Evolutionary conservation across 352 stramenopile species (phyloP).

Genomic region (Phytophthora pinifolia): DNA sequence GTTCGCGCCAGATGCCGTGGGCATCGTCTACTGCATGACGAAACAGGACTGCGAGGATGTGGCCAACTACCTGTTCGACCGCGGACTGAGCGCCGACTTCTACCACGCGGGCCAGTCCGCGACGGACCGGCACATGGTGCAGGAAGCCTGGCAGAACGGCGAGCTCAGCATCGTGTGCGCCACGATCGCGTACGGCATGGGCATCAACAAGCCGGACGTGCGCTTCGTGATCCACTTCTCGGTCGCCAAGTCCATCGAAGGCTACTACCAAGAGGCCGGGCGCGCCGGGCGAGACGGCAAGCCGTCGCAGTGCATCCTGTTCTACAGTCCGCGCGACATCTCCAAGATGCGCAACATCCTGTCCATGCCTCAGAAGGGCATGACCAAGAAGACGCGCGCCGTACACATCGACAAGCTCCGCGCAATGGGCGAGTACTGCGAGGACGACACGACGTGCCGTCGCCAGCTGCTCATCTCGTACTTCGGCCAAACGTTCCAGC

Average conservation of each 20-base stretch:
- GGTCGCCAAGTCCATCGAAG: constrained; percentile 93
- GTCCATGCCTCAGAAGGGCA: constrained; percentile 75
- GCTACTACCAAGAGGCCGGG: constrained; percentile 98
- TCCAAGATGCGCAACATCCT: constrained; percentile 83
- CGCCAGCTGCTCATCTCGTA: constrained; percentile 77
- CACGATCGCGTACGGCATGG: constrained; percentile 96
- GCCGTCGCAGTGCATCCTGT: constrained; percentile 90
- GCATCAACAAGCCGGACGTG: constrained; percentile 95
- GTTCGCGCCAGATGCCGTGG: constrained; percentile 51
- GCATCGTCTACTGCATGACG: constrained; percentile 96
- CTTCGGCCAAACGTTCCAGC: constrained; percentile 76
- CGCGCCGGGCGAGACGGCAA: constrained; percentile 95
- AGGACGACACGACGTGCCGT: constrained; percentile 72
- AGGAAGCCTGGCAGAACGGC: constrained; percentile 73
- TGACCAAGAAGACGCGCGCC: constrained; percentile 66
- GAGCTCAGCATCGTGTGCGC: constrained; percentile 92
- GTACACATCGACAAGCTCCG: constrained; percentile 80
- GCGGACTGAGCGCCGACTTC: constrained; percentile 86
- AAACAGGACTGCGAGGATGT: constrained; percentile 93
- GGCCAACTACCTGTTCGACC: constrained; percentile 85
- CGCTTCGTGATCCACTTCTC: constrained; percentile 94
- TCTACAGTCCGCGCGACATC: constrained; percentile 88
- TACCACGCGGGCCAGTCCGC: constrained; percentile 91
- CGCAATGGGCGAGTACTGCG: constrained; percentile 79
- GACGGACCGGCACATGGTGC: constrained; percentile 79